A percentile compares a stretch with the other conserved stretches of the same genome.
Conservation (phyloP, 23 red algal species). For the Pyropia yezoensis region DNA sequence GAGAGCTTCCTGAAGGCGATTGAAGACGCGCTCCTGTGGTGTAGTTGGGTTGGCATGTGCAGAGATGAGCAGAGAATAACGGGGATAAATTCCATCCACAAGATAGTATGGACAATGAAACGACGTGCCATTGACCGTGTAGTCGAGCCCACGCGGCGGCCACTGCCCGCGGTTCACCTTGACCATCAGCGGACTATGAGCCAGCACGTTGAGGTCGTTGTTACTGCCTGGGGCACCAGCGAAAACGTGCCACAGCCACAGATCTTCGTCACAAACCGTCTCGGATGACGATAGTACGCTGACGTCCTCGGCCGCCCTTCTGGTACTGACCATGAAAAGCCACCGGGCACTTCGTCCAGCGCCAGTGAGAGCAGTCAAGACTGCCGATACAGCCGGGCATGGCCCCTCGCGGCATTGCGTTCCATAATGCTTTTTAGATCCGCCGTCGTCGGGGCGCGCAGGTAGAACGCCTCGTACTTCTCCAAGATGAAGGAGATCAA, state of each 20-base stretch:
- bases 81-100: slow-evolving; percentile 27
- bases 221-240: not conserved
- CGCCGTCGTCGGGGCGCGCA: not conserved
- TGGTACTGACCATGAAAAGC: not conserved
- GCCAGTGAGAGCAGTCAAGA: not conserved
- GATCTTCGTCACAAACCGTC: not conserved
- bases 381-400: not conserved
- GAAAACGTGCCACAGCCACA: not conserved
- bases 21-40: too few species aligned
- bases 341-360: not conserved
- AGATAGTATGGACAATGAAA: slow-evolving; percentile 3
- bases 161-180: not conserved
- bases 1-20: too few species aligned
- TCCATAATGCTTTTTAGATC: not conserved
- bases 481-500: too few species aligned
- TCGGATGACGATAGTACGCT: not conserved
- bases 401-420: not conserved
- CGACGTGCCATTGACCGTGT: too few species aligned
- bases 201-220: not conserved
- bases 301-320: not conserved
- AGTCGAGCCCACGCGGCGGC: not conserved
- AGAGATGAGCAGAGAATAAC: not conserved
- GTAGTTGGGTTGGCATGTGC: too few species aligned
- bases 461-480: not conserved
- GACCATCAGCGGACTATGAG: not conserved